Evolutionary conservation across 768 basidiomycete species (phyloP).

Genomic region (Lentinula sp.): DNA sequence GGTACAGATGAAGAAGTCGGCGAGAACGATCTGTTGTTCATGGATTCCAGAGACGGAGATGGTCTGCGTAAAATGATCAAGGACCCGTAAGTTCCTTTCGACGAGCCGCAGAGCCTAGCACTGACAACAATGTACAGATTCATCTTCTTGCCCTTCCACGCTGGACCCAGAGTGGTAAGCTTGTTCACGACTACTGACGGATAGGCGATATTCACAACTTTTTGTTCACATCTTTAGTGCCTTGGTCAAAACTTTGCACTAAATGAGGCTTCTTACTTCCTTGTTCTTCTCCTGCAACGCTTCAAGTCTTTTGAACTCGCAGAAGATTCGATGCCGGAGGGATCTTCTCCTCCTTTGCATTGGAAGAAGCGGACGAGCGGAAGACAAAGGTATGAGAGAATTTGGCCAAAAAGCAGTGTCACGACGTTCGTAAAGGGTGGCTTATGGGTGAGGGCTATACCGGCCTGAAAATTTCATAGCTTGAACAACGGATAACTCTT

Average conservation of each 20-base stretch:
- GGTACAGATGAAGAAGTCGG: background rate
- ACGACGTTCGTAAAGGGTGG: slow-evolving; percentile 37
- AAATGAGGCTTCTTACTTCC: slow-evolving; percentile 44
- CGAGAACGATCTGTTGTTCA: background rate
- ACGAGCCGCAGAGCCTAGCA: background rate
- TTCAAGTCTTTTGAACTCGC: slow-evolving; percentile 34
- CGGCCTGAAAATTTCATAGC: background rate
- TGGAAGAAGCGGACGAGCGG: slow-evolving; percentile 19
- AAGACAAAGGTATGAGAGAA: slow-evolving; percentile 22
- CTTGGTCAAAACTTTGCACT: slow-evolving; percentile 30
- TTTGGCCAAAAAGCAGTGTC: slow-evolving; percentile 33
- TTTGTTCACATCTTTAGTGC: background rate
- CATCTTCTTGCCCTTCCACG: slow-evolving; percentile 42
- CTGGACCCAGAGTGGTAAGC: slow-evolving; percentile 25
- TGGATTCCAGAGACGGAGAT: background rate
- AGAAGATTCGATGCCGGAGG: slow-evolving; percentile 31
- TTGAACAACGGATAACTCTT: too few relatives aligned
- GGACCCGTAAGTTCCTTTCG: slow-evolving; percentile 5
- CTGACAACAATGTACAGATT: background rate
- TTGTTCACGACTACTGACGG: background rate
- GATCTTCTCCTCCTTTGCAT: slow-evolving; percentile 24
- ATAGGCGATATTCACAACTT: background rate
- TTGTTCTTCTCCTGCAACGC: slow-evolving; percentile 35
- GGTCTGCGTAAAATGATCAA: background rate
- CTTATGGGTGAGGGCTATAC: background rate